Conservation (phyloP, 306 rosid genomes). For the Quercus parvula region DNA sequence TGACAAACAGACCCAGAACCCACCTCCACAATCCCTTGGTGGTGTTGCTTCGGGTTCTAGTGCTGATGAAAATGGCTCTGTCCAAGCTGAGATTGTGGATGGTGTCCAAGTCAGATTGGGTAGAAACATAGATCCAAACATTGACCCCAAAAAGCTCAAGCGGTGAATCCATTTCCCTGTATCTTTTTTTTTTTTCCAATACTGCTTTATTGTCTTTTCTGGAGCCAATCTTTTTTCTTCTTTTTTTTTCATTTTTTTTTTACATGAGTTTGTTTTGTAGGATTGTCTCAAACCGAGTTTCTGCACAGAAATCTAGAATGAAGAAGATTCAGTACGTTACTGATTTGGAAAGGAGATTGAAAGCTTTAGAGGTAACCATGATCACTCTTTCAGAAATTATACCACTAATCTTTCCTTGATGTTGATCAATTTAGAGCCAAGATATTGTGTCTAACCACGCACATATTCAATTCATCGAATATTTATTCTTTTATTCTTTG, state of each 20-base stretch:
- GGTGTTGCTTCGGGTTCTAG: not conserved
- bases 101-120: not conserved
- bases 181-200: not conserved
- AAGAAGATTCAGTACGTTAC: conserved; percentile 27
- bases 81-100: not conserved
- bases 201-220: not conserved
- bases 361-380: conserved; percentile 30
- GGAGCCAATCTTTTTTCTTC: not conserved
- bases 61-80: not conserved
- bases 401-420: not conserved
- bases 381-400: not conserved
- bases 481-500: not conserved
- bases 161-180: conserved; percentile 3
- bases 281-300: conserved; percentile 20
- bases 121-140: not conserved
- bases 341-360: conserved; percentile 25
- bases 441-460: not conserved
- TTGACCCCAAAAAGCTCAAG: conserved; percentile 30
- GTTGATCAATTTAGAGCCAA: not conserved
- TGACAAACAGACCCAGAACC: not conserved
- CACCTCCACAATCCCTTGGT: not conserved
- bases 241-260: not conserved
- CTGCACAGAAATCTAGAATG: conserved; percentile 25
- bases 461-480: not conserved
- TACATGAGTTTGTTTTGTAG: not conserved